Percentiles rank a stretch among this genome's conserved stretches.
These are phyloP conservation scores for Moesziomyces parantarcticus DNA, from an alignment of 1,284 basidiomycete genomes.

Conservation along the genomic window DNA sequence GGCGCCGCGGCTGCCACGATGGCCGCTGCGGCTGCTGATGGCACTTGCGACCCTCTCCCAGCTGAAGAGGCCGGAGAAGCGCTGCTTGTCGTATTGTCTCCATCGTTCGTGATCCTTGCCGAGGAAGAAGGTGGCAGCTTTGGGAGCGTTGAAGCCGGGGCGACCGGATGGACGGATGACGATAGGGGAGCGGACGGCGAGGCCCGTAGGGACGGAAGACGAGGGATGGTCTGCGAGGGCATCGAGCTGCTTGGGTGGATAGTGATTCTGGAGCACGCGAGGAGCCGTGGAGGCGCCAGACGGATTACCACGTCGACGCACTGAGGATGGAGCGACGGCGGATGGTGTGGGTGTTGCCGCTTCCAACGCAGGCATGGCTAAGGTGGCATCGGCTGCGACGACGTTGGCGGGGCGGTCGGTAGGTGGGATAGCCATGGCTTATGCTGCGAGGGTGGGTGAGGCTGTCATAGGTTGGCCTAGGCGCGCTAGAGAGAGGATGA, in stretches of 20 bases:
- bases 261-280: conserved; percentile 37
- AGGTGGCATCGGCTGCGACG: conserved; percentile 8
- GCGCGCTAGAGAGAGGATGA: too few relatives aligned
- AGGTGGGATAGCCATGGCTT: conserved; percentile 27
- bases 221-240: conserved; percentile 4
- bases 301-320: conserved; percentile 9
- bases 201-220: conserved; percentile 8
- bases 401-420: background rate
- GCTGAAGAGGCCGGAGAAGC: conserved; percentile 36
- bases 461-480: too few relatives aligned
- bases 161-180: conserved; percentile 46
- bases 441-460: background rate
- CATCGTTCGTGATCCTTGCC: conserved; percentile 66
- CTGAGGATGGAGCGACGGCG: conserved; percentile 3
- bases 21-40: conserved; percentile 36
- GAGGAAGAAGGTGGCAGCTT: conserved; percentile 60
- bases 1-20: conserved; percentile 30
- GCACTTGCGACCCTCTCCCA: conserved; percentile 48
- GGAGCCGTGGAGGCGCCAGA: conserved; percentile 7
- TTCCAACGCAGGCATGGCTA: background rate
- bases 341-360: conserved; percentile 22
- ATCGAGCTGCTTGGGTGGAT: conserved; percentile 33
- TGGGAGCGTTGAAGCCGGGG: conserved; percentile 44
- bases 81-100: conserved; percentile 53
- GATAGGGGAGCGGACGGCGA: conserved; percentile 32